phyloP scores from a whole-genome alignment of 2,329 filamentous ascomycete genomes.

The Capronia epimyces region DNA sequence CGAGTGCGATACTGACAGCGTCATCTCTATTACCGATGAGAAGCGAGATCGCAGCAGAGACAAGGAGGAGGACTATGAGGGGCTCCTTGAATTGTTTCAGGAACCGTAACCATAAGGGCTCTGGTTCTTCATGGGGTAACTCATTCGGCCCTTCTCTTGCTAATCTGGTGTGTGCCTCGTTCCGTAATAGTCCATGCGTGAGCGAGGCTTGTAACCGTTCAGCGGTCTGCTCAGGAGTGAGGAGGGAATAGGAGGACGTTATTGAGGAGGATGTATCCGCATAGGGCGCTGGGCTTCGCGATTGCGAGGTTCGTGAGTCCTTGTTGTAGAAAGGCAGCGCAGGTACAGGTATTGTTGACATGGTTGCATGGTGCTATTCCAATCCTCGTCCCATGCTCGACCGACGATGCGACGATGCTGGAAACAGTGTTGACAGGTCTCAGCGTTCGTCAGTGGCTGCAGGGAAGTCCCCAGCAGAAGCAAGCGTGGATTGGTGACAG shows the following conservation, averaged over 20 bases:
- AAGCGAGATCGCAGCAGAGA: constrained; percentile 80
- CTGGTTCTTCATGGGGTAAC: constrained; percentile 85
- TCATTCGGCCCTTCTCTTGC: constrained; percentile 85
- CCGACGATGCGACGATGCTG: neutral
- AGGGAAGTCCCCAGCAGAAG: neutral
- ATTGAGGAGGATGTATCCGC: constrained; percentile 33
- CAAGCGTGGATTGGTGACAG: neutral
- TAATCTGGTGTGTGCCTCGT: constrained; percentile 74
- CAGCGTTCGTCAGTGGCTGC: neutral
- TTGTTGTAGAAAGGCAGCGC: constrained; percentile 54
- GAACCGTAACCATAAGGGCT: constrained; percentile 92
- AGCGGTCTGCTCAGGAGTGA: constrained; percentile 74
- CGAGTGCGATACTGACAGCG: constrained; percentile 88
- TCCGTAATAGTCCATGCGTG: constrained; percentile 69
- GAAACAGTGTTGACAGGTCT: neutral
- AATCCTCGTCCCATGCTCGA: constrained; percentile 13
- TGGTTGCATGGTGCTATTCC: constrained; percentile 49
- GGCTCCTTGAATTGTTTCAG: constrained; percentile 96
- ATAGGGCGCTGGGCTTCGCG: constrained; percentile 15
- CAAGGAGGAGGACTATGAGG: constrained; percentile 83
- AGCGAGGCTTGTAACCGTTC: constrained; percentile 76
- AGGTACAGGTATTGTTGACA: constrained; percentile 58
- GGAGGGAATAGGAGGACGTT: constrained; percentile 52
- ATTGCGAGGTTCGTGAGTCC: constrained; percentile 26
- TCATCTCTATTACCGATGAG: constrained; percentile 92